Conservation (phyloP, 371 early-diverging fungal species). For the Chytridium lagenaria region DNA sequence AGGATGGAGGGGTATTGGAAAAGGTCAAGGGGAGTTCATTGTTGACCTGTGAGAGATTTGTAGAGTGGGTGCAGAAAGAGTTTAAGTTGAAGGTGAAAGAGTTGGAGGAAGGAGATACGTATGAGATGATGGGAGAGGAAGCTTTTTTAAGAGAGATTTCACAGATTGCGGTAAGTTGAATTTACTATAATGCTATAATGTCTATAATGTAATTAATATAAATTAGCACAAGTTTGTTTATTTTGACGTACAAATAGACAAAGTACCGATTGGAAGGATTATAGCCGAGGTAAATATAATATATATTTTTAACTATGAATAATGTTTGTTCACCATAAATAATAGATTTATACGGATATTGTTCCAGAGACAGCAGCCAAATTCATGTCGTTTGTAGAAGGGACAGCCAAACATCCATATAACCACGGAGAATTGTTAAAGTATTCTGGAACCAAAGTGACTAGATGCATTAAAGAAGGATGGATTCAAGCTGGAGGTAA, state of each 20-base stretch:
- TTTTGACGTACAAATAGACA: not conserved
- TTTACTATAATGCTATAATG: not conserved
- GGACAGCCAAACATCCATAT: constrained; percentile 13
- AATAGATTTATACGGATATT: constrained; percentile 37
- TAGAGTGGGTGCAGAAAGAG: not conserved
- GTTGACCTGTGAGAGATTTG: constrained; percentile 7
- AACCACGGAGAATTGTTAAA: constrained; percentile 3
- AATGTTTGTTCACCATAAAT: constrained; percentile 3
- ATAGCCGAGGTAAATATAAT: constrained; percentile 2
- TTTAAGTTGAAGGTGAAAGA: not conserved
- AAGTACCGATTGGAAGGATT: not conserved
- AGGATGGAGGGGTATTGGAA: not conserved
- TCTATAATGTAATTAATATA: not conserved
- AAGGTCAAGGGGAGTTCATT: not conserved
- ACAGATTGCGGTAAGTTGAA: not conserved
- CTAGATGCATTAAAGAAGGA: constrained; percentile 42
- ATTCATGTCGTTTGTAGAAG: constrained; percentile 38
- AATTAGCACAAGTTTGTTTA: constrained; percentile 11
- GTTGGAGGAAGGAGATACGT: constrained; percentile 3
- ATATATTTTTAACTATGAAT: constrained; percentile 19
- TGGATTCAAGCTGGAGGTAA: constrained; percentile 51
- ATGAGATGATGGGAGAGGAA: not conserved
- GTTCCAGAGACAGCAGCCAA: constrained; percentile 37
- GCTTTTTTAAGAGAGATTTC: not conserved
- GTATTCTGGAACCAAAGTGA: constrained; percentile 31